Conservation (phyloP, 2,329 filamentous ascomycete genomes). For the Colletotrichum tofieldiae region DNA sequence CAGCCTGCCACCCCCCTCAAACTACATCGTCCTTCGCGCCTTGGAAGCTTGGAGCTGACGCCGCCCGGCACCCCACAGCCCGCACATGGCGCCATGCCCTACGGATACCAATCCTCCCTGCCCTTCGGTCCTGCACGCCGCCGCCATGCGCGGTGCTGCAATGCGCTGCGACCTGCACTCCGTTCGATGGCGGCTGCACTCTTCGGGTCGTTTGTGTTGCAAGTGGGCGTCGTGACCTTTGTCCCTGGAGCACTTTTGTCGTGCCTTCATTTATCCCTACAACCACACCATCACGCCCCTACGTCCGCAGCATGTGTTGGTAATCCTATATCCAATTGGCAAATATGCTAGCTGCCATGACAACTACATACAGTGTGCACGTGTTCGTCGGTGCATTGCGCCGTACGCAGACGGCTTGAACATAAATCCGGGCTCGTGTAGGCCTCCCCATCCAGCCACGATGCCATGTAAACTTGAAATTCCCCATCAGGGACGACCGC, state of each 20-base stretch:
- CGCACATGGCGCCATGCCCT: slow-evolving; percentile 31
- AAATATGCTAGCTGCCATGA: slow-evolving; percentile 20
- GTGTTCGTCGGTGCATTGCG: slow-evolving; percentile 19
- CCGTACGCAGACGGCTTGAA: background rate
- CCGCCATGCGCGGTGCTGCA: slow-evolving; percentile 31
- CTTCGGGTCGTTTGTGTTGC: slow-evolving; percentile 36
- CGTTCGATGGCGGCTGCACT: slow-evolving; percentile 26
- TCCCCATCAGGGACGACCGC: slow-evolving; percentile 26
- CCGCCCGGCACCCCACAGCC: slow-evolving; percentile 12
- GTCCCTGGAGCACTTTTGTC: slow-evolving; percentile 38
- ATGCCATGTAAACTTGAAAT: slow-evolving; percentile 23
- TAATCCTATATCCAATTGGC: slow-evolving; percentile 29
- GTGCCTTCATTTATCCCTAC: slow-evolving; percentile 2
- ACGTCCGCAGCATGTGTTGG: background rate
- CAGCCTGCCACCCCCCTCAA: background rate
- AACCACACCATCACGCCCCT: background rate
- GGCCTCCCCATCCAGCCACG: background rate
- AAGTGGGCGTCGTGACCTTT: slow-evolving; percentile 16
- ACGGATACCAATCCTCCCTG: slow-evolving; percentile 10
- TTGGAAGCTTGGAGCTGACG: slow-evolving; percentile 20
- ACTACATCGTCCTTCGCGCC: background rate
- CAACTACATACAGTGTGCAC: slow-evolving; percentile 31
- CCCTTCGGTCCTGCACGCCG: slow-evolving; percentile 11
- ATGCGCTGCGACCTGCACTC: slow-evolving; percentile 39
- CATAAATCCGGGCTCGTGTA: background rate